These are phyloP conservation scores for Aspergillus pseudoglaucus DNA, from an alignment of 2,329 filamentous ascomycete species.

Conservation along the genomic window DNA sequence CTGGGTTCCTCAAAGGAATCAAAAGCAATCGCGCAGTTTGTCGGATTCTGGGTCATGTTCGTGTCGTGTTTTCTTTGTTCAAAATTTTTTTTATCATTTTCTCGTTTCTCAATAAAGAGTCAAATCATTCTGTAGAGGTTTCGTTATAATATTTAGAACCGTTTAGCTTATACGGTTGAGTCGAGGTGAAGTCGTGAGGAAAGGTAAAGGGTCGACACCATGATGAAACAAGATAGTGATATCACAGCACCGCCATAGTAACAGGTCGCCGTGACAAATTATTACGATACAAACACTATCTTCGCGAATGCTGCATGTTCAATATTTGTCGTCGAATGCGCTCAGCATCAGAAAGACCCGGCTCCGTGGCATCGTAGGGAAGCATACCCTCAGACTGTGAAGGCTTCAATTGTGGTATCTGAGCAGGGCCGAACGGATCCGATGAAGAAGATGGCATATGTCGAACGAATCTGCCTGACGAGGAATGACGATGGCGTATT, in stretches of 20 bases:
- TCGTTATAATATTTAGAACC: background rate
- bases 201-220: constrained; percentile 19
- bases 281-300: constrained; percentile 11
- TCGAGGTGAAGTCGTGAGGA: constrained; percentile 6
- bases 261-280: constrained; percentile 1
- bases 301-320: constrained; percentile 28
- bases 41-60: background rate
- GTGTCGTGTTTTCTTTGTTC: background rate
- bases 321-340: constrained; percentile 34
- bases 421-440: constrained; percentile 34
- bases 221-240: constrained; percentile 12
- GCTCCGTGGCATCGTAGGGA: constrained; percentile 28
- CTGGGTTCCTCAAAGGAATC: background rate
- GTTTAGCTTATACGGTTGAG: too few relatives aligned
- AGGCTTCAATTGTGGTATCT: background rate
- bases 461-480: constrained; percentile 25
- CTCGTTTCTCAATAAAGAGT: background rate
- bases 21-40: background rate
- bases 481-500: constrained; percentile 23
- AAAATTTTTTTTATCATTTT: background rate
- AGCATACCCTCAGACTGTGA: constrained; percentile 5
- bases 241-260: background rate
- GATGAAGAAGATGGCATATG: constrained; percentile 39
- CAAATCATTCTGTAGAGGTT: background rate
- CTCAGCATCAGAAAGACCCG: constrained; percentile 33